Percentiles rank a stretch among this genome's conserved stretches.
Evolutionary conservation across 345 rosid species (phyloP).

Genomic region (Lepidium sativum): DNA sequence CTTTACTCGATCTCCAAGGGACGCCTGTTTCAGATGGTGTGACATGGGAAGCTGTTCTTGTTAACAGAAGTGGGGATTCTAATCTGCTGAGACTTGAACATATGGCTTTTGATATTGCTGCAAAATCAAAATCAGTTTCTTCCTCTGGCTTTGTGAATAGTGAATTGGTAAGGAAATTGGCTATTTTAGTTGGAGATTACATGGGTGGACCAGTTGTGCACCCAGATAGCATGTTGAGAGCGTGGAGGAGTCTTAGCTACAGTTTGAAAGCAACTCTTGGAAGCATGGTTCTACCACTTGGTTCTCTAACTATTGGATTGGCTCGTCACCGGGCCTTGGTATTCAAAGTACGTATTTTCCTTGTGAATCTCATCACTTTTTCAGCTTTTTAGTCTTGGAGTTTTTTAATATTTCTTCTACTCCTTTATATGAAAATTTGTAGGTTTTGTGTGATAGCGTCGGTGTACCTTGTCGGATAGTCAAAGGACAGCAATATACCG

Average conservation of each 20-base stretch:
- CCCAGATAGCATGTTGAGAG: conserved; percentile 62
- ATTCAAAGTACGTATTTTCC: conserved; percentile 58
- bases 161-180: conserved; percentile 56
- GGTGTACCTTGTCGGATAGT: conserved; percentile 89
- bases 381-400: not conserved
- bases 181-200: conserved; percentile 66
- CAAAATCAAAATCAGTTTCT: conserved; percentile 45
- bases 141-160: conserved; percentile 22
- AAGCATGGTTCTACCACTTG: conserved; percentile 92
- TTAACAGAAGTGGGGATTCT: conserved; percentile 69
- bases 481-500: conserved; percentile 82
- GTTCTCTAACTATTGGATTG: conserved; percentile 83
- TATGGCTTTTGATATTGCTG: conserved; percentile 55
- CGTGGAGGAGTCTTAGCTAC: conserved; percentile 67
- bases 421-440: not conserved
- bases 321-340: conserved; percentile 95
- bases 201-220: conserved; percentile 91
- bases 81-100: conserved; percentile 69
- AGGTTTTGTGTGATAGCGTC: conserved; percentile 84
- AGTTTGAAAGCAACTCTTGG: conserved; percentile 77
- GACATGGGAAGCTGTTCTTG: conserved; percentile 85
- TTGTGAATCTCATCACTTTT: not conserved
- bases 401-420: not conserved
- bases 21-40: conserved; percentile 50
- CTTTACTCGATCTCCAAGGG: conserved; percentile 87